Conservation (phyloP, 139 green algal genomes). For the Astrephomene gubernaculifera region DNA sequence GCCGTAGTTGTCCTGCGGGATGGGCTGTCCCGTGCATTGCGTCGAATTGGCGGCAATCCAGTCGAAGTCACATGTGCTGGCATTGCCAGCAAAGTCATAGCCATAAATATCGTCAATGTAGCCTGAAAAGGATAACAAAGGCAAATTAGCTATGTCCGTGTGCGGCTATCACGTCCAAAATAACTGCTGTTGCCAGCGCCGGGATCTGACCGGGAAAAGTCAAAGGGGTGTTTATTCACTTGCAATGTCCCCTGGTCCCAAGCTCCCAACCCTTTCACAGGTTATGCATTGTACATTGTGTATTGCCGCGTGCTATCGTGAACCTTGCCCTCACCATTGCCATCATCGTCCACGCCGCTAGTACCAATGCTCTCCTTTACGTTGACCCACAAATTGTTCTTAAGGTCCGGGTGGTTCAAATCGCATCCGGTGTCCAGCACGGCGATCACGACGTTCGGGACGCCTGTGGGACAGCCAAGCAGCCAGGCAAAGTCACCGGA, state of each 20-base stretch:
- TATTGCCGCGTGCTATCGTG: no score
- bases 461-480: no score
- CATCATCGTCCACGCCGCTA: slow-evolving; percentile 78
- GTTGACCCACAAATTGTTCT: slow-evolving; percentile 74
- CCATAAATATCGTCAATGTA: slow-evolving; percentile 24
- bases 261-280: no score
- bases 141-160: background rate
- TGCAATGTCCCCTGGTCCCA: no score
- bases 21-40: background rate
- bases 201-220: no score
- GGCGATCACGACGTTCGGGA: slow-evolving; percentile 68
- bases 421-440: slow-evolving; percentile 81
- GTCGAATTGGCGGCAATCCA: background rate
- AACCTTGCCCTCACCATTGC: slow-evolving; percentile 66
- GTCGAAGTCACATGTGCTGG: no score
- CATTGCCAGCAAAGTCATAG: slow-evolving; percentile 24
- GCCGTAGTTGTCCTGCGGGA: background rate
- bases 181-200: no score
- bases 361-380: slow-evolving; percentile 59
- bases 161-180: no score
- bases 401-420: slow-evolving; percentile 75
- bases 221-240: no score
- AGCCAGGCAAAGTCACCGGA: no score
- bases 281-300: no score
- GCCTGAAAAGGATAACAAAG: no score